Evolutionary conservation across 495 filamentous ascomycete species (phyloP), one percentile per base, ranked within the genome.

Genomic region (Aspergillus cristatus): DNA sequence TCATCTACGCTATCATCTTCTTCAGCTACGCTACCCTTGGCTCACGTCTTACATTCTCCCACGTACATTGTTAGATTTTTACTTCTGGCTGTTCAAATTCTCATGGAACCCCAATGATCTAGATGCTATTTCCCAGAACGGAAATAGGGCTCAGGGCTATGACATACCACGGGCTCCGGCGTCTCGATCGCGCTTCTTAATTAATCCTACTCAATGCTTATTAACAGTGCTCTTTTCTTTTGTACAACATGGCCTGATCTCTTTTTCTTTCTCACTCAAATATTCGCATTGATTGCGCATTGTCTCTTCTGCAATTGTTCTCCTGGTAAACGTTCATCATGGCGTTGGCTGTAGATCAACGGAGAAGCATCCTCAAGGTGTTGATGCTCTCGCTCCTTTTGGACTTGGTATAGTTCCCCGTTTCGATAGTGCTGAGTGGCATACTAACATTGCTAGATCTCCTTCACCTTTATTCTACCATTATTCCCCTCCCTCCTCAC

Each of bases 381-480:
- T 60, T 79, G 37, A 82, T 86, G 65, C 72, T 78, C 42, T 84
- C 81, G 12, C 54, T 86, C 22, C 62, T 86, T 3, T 63, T 86
- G 16, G 82, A 86, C 61, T 57, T 86, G 43, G 82, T 86, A 65
- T 18, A 53, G 14, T 13, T 25, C 22, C 5, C 14, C 15, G 32
- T 28, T 36, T 31, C 25, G n/a, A 18, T 15, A 10, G 25, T 7
- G 30, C 28, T 45, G n/a, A n/a, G n/a, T n/a, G n/a, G 13, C 18
- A 34, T 14, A 24, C 45, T 38, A 28, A 37, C 10, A 17, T 6
- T 30, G 28, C 11, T 42, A 86, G 82, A 81, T 86, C 45, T 87
- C 84, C 24, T 88, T 88, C 57, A 97, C 93, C n/a, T 91, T 97
- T 62, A 96, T 97, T 63, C 82, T 98, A 4, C 91, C 91, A 1